Conservation (phyloP, 1,284 basidiomycete genomes). For the Ganoderma sp. region DNA sequence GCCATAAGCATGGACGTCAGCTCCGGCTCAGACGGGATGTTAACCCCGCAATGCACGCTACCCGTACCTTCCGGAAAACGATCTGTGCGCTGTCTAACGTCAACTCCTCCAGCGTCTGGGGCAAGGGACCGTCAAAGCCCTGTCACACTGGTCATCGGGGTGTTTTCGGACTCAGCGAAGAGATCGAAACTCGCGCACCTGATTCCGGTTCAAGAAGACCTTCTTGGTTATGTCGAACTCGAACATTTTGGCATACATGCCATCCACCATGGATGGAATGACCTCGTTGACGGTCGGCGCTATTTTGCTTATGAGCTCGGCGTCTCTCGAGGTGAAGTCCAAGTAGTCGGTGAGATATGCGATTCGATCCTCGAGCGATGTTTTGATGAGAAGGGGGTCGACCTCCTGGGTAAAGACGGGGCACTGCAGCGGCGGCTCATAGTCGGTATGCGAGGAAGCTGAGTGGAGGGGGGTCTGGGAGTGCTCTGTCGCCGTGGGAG, state of each 20-base stretch:
- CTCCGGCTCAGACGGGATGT: neutral
- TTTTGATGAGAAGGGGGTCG: constrained; percentile 40
- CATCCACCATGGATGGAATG: constrained; percentile 51
- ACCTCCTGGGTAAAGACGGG: constrained; percentile 42
- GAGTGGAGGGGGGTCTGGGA: constrained; percentile 32
- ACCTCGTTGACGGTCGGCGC: constrained; percentile 48
- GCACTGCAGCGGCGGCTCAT: constrained; percentile 27
- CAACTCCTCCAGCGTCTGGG: constrained; percentile 48
- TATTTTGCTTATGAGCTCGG: constrained; percentile 49
- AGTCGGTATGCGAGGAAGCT: constrained; percentile 29
- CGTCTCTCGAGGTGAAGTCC: constrained; percentile 49
- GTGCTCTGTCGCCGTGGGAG: constrained; percentile 30
- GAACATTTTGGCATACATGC: constrained; percentile 53
- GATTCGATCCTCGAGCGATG: constrained; percentile 42
- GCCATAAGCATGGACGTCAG: constrained; percentile 16
- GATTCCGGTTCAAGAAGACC: constrained; percentile 45
- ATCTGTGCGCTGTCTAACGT: constrained; percentile 52
- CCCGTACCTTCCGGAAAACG: constrained; percentile 49
- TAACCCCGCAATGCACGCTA: constrained; percentile 23
- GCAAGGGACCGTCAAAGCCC: constrained; percentile 46
- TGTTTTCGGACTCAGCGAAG: neutral
- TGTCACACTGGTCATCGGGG: constrained; percentile 21
- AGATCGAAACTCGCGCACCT: constrained; percentile 31
- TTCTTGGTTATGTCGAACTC: constrained; percentile 56
- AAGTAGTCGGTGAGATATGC: constrained; percentile 54